Base-by-base conservation (phyloP, 305 asterid species). In the Fraxinus nigra region DNA sequence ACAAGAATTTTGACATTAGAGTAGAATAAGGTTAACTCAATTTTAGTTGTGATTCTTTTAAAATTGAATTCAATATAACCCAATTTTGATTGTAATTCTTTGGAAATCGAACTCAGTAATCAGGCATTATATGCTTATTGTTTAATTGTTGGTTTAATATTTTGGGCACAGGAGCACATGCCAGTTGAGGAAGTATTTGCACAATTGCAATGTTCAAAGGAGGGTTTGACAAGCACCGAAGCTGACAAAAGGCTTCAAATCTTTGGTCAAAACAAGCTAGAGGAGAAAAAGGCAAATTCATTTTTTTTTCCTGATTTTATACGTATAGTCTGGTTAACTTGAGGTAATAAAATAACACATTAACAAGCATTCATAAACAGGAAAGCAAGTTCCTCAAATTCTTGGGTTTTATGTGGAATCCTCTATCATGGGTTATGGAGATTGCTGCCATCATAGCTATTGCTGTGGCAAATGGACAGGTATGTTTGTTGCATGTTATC, bases 211-310 rank as follows among this genome's bases (percentile, higher is more conserved):
- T 90, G 92, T 76, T 78, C 98, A 2, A 91, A 79, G 86, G 90
- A 90, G 76, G 99, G 99, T 77, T 82, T 95, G 79, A 79, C 90
- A 2, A 43, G 30, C 16, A 70, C 74, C 20, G 97, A 95, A 79
- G 99, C 95, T 3, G 82, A 82, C 1, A 84, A 79, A 24, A 90
- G 98, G 92, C 92, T 93, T 38, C 76, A 84, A 43, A 85, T 91
- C 0, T 95, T 95, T 63, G 99, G 99, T 24, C 94, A 77, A 0
- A 95, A 95, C 91, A 95, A 95, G 87, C 93, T 95, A 0, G 98
- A 95, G 85, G 98, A 93, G 93, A 95, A 93, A 85, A 82, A 77
- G 91, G 97, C 81, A 85, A 78, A 3, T 11, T 43, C 34, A 56
- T 46, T 14, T 76, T 24, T n/a, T 76, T 26, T 32, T 54, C 65